A percentile compares a stretch with the other conserved stretches of the same genome.
Conservation (phyloP, 108 stramenopile genomes). For the Nitzschia putrida region DNA sequence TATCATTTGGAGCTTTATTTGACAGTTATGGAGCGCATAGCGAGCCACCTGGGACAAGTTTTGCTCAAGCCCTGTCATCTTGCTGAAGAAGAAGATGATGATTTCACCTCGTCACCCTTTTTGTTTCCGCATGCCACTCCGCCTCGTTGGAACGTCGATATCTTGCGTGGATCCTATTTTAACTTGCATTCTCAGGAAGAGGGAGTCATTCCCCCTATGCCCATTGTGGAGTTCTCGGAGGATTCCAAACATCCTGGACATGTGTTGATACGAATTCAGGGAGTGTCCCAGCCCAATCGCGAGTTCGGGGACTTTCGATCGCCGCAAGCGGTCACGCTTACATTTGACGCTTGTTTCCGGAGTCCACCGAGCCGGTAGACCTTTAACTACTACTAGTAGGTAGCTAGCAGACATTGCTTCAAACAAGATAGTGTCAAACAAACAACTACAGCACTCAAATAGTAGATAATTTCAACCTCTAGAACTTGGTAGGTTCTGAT, state of each 20-base stretch:
- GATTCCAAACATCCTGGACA: slow-evolving; percentile 17
- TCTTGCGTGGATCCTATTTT: slow-evolving; percentile 31
- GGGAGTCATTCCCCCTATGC: slow-evolving; percentile 15
- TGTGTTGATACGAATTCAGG: slow-evolving; percentile 37
- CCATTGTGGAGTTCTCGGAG: slow-evolving; percentile 32
- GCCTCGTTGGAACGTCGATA: slow-evolving; percentile 39
- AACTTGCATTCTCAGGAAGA: slow-evolving; percentile 12
- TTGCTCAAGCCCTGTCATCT: slow-evolving; percentile 6
- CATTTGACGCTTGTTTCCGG: slow-evolving; percentile 38
- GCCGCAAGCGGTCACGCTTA: slow-evolving; percentile 24
- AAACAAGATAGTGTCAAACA: too few relatives aligned
- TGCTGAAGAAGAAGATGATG: slow-evolving; percentile 6
- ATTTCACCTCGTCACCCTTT: slow-evolving; percentile 22
- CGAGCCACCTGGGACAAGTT: slow-evolving; percentile 20
- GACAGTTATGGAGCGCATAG: slow-evolving; percentile 43
- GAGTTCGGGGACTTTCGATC: slow-evolving; percentile 20
- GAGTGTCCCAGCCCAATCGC: slow-evolving; percentile 7
- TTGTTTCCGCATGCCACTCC: slow-evolving; percentile 18
- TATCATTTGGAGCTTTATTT: slow-evolving; percentile 41
- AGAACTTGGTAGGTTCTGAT: too few relatives aligned
- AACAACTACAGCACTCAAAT: too few relatives aligned
- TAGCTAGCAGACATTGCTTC: too few relatives aligned
- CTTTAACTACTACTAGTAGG: too few relatives aligned
- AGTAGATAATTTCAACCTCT: too few relatives aligned
- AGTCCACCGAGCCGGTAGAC: background rate